A percentile compares a stretch with the other conserved stretches of the same genome.
phyloP scores from a whole-genome alignment of 345 rosid genomes.

The Barbarea vulgaris region DNA sequence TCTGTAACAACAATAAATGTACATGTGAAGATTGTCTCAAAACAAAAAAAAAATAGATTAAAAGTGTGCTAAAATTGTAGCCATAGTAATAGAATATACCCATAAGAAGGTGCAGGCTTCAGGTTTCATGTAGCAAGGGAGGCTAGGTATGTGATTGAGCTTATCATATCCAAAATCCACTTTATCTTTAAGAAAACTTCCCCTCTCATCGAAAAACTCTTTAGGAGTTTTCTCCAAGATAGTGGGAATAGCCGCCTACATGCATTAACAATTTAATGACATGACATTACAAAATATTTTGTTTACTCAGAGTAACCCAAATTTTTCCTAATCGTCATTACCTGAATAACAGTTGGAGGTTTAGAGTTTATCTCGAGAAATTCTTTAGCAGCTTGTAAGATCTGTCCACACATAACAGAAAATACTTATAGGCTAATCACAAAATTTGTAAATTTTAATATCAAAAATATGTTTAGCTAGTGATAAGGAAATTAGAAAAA shows the following conservation, averaged over 20 bases:
- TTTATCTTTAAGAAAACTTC: constrained; percentile 41
- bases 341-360: constrained; percentile 60
- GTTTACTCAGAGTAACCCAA: background rate
- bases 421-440: background rate
- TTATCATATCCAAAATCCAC: constrained; percentile 48
- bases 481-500: too few relatives aligned
- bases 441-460: too few relatives aligned
- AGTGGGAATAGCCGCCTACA: constrained; percentile 65
- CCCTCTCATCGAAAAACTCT: constrained; percentile 51
- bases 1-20: background rate
- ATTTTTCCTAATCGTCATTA: constrained; percentile 10
- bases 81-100: constrained; percentile 43
- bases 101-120: constrained; percentile 68
- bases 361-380: constrained; percentile 40
- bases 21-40: background rate
- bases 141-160: constrained; percentile 56
- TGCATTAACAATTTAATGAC: background rate
- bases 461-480: too few relatives aligned
- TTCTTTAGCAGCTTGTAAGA: constrained; percentile 44
- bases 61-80: background rate
- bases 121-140: constrained; percentile 58
- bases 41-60: background rate
- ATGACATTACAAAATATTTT: background rate
- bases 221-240: constrained; percentile 59
- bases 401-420: constrained; percentile 34